phyloP scores from a whole-genome alignment of 139 green algal species.

The Chlamydomonas applanata region DNA sequence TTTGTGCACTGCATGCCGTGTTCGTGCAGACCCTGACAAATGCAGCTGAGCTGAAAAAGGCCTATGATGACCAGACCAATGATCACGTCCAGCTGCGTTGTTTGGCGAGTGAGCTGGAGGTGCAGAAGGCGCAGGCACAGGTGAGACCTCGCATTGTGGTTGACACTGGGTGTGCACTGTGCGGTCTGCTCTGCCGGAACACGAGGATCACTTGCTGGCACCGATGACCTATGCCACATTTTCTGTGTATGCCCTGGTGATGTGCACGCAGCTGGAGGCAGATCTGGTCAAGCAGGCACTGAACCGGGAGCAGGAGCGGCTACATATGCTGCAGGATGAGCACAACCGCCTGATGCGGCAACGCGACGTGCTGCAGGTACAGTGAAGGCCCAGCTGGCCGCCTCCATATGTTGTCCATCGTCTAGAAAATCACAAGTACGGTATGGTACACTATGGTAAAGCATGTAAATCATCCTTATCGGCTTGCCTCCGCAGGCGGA shows the following conservation, averaged over 20 bases:
- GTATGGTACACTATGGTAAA: background rate
- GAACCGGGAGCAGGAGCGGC: background rate
- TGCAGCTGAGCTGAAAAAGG: too few species aligned
- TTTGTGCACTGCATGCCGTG: too few species aligned
- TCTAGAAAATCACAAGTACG: background rate
- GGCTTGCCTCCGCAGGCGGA: conserved; percentile 25
- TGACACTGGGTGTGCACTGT: too few species aligned
- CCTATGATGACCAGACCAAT: too few species aligned
- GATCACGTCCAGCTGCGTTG: background rate
- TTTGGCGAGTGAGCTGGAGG: background rate
- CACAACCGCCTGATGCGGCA: conserved; percentile 41
- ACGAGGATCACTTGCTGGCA: too few species aligned
- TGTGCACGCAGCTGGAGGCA: background rate
- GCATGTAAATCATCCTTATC: background rate
- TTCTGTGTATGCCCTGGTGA: background rate
- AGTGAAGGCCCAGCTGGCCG: background rate
- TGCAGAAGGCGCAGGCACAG: background rate
- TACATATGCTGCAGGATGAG: conserved; percentile 26
- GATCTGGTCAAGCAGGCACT: background rate
- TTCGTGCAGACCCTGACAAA: too few species aligned
- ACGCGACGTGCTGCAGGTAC: conserved; percentile 37
- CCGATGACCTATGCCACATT: too few species aligned
- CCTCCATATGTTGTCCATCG: background rate
- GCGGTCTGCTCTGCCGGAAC: too few species aligned
- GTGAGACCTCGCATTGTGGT: background rate